phyloP scores from a whole-genome alignment of 352 stramenopile genomes.

The Globisporangium heterothallicum region DNA sequence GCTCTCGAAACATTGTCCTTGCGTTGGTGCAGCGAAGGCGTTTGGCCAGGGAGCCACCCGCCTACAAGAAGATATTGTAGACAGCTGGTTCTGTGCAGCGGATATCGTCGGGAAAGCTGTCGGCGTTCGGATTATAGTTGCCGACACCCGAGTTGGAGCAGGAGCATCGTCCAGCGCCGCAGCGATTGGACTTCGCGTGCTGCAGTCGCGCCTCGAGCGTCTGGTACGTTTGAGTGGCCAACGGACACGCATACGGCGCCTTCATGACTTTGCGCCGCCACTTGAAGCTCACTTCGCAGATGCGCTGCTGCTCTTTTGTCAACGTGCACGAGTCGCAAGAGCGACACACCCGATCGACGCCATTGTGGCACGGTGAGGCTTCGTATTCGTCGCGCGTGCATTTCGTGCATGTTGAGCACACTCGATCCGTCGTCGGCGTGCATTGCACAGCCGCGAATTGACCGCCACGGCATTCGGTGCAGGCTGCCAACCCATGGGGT shows the following conservation, averaged over 20 bases:
- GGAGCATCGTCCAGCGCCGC: slow-evolving; percentile 63
- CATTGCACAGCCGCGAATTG: slow-evolving; percentile 42
- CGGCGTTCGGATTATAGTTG: slow-evolving; percentile 69
- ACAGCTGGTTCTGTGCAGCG: slow-evolving; percentile 55
- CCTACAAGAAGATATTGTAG: slow-evolving; percentile 60
- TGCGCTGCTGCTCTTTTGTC: slow-evolving; percentile 43
- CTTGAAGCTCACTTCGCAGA: slow-evolving; percentile 47
- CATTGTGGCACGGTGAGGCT: slow-evolving; percentile 41
- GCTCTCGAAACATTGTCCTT: too few relatives aligned
- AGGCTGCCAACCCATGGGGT: slow-evolving; percentile 41
- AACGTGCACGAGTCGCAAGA: slow-evolving; percentile 72
- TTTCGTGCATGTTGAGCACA: slow-evolving; percentile 52
- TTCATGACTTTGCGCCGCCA: slow-evolving; percentile 65
- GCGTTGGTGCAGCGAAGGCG: too few relatives aligned
- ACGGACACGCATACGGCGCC: slow-evolving; percentile 63
- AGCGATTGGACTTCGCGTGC: slow-evolving; percentile 61
- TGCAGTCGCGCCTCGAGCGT: slow-evolving; percentile 60
- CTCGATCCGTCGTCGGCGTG: slow-evolving; percentile 46
- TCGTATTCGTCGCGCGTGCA: slow-evolving; percentile 75
- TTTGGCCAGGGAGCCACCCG: too few relatives aligned
- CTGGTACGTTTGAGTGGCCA: slow-evolving; percentile 40
- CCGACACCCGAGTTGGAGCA: slow-evolving; percentile 58
- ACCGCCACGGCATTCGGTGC: slow-evolving; percentile 52
- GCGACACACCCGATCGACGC: slow-evolving; percentile 55
- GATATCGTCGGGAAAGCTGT: slow-evolving; percentile 60